Evolutionary conservation across 2,329 filamentous ascomycete genomes (phyloP).

Genomic region (Arthrobotrys megalospora): DNA sequence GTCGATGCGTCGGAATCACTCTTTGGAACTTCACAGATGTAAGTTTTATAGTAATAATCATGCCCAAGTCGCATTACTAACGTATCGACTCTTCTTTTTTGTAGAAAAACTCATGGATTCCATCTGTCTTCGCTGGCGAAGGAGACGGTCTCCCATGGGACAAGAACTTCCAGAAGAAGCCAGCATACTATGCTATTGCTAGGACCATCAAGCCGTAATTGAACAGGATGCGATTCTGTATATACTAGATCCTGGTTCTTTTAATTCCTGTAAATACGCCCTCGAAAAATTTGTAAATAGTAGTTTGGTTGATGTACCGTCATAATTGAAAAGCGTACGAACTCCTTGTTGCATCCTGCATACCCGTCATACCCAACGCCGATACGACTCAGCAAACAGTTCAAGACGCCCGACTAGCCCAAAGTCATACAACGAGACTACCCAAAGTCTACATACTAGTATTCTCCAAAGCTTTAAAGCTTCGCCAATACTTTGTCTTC

Average conservation of each 20-base stretch:
- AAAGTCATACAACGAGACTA: neutral
- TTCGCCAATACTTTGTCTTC: constrained; percentile 38
- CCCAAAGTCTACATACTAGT: too few species aligned
- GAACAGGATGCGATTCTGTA: constrained; percentile 1
- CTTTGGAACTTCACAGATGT: constrained; percentile 66
- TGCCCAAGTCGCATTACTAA: constrained; percentile 1
- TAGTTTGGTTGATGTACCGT: neutral
- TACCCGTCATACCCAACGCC: constrained; percentile 7
- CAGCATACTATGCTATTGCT: constrained; percentile 68
- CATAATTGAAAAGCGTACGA: neutral
- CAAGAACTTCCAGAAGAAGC: constrained; percentile 68
- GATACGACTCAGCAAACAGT: neutral
- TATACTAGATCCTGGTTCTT: neutral
- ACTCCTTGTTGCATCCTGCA: neutral
- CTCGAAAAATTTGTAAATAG: constrained; percentile 3
- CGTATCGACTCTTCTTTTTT: constrained; percentile 63
- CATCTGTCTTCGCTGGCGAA: constrained; percentile 68
- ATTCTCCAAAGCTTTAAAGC: constrained; percentile 20
- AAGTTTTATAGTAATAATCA: constrained; percentile 10
- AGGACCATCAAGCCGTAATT: constrained; percentile 63
- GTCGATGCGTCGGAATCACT: constrained; percentile 69
- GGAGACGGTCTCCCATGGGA: constrained; percentile 69
- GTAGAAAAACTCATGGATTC: constrained; percentile 69
- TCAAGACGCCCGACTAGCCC: neutral
- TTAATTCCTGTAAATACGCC: constrained; percentile 5